Evolutionary conservation across 345 rosid species (phyloP).

Genomic region (Citrus sp.): DNA sequence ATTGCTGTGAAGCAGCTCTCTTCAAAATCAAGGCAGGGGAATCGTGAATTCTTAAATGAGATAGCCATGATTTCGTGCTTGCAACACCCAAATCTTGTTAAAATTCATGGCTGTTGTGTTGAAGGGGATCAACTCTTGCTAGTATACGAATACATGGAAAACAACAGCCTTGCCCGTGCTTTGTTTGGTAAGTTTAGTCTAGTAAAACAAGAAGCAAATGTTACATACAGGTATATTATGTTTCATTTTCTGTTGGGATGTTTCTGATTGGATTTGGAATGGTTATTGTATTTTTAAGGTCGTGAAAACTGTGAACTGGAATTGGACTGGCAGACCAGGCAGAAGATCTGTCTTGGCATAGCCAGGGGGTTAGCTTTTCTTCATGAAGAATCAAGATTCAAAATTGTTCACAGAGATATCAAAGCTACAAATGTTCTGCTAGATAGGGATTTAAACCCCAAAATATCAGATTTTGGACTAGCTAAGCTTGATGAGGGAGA

Average conservation of each 20-base stretch:
- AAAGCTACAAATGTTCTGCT: conserved; percentile 50
- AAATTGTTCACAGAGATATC: conserved; percentile 56
- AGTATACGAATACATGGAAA: conserved; percentile 45
- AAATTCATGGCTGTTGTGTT: conserved; percentile 37
- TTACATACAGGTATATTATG: neutral
- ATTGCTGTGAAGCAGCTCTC: conserved; percentile 43
- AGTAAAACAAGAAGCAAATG: neutral
- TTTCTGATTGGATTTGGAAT: neutral
- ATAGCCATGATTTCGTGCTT: conserved; percentile 36
- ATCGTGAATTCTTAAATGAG: conserved; percentile 43
- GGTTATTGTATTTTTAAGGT: neutral
- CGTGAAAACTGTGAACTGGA: neutral
- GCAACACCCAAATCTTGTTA: conserved; percentile 46
- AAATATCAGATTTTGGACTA: conserved; percentile 56
- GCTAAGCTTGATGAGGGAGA: conserved; percentile 53
- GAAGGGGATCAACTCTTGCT: conserved; percentile 36
- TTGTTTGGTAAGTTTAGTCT: conserved; percentile 29
- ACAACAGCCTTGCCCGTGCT: conserved; percentile 33
- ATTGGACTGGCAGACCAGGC: conserved; percentile 21
- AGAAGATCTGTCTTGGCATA: conserved; percentile 22
- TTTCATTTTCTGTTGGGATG: neutral
- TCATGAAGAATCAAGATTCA: conserved; percentile 27
- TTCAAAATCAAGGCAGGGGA: conserved; percentile 38
- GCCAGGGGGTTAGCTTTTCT: conserved; percentile 25
- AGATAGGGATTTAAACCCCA: conserved; percentile 44